Conservation (phyloP, 148 eudicot genomes). For the Drosera capensis region DNA sequence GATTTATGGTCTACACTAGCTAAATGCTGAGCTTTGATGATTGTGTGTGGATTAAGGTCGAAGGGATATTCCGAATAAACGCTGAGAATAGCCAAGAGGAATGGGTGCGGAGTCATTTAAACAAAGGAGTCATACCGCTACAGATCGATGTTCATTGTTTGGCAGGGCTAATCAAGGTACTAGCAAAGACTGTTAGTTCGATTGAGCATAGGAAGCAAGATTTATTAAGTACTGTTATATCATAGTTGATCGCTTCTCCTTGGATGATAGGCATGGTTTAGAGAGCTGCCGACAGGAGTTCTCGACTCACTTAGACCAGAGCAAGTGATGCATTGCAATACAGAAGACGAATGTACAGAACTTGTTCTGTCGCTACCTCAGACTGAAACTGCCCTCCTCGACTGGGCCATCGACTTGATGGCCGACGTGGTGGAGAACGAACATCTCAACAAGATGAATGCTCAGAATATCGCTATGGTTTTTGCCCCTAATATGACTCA, state of each 20-base stretch:
- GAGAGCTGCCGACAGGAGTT: conserved; percentile 8
- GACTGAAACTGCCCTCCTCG: conserved; percentile 8
- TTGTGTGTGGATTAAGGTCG: conserved; percentile 3
- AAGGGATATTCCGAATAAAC: conserved; percentile 7
- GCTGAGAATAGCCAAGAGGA: conserved; percentile 6
- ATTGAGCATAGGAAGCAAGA: neutral
- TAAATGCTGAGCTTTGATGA: neutral
- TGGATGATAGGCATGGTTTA: conserved; percentile 7
- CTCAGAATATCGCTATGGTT: conserved; percentile 5
- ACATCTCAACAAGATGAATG: conserved; percentile 8
- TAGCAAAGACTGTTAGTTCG: neutral
- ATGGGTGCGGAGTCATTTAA: conserved; percentile 1
- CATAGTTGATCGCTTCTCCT: neutral
- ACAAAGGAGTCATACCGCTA: conserved; percentile 2
- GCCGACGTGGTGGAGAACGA: conserved; percentile 7
- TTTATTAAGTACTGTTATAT: neutral
- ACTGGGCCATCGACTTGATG: conserved; percentile 9
- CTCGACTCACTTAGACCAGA: conserved; percentile 3
- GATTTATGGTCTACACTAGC: neutral
- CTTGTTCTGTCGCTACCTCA: conserved; percentile 1
- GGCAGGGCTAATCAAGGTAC: conserved; percentile 6
- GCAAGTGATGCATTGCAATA: conserved; percentile 1
- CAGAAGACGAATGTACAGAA: conserved; percentile 1
- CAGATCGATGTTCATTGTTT: conserved; percentile 7
- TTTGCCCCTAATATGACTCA: conserved; percentile 9